phyloP scores from a whole-genome alignment of 2,329 filamentous ascomycete genomes.

The Claviceps purpurea region DNA sequence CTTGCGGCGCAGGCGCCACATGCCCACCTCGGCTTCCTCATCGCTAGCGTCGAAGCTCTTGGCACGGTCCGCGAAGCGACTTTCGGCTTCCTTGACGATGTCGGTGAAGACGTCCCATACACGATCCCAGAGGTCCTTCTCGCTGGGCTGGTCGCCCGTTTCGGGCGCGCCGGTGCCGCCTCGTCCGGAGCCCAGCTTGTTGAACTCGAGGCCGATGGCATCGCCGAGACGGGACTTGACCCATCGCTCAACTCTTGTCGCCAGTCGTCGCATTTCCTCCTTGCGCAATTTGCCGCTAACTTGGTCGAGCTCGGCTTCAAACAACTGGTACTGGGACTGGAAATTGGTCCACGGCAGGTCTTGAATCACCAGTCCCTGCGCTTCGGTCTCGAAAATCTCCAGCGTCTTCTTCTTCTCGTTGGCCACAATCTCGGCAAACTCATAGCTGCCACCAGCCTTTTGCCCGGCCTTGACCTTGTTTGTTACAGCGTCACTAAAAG shows the following conservation, averaged over 20 bases:
- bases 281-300: constrained; percentile 75
- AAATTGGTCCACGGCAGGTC: constrained; percentile 83
- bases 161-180: constrained; percentile 72
- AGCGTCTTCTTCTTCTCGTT: constrained; percentile 67
- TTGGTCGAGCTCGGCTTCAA: constrained; percentile 82
- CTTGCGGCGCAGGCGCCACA: constrained; percentile 87
- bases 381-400: constrained; percentile 62
- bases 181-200: constrained; percentile 81
- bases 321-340: constrained; percentile 63
- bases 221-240: constrained; percentile 79
- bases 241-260: constrained; percentile 85
- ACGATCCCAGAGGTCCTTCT: constrained; percentile 90
- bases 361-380: constrained; percentile 59
- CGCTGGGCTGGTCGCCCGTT: constrained; percentile 58
- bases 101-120: constrained; percentile 79
- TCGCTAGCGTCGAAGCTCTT: constrained; percentile 86
- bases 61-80: constrained; percentile 73
- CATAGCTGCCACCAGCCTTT: constrained; percentile 80
- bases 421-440: constrained; percentile 88
- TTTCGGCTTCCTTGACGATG: constrained; percentile 75
- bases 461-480: constrained; percentile 79
- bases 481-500: constrained; percentile 82
- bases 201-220: constrained; percentile 85
- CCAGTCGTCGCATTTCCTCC: constrained; percentile 90
- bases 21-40: constrained; percentile 80